Base-by-base conservation (phyloP, 1,139 yeast species). In the Nadsonia starkeyi-henricii region DNA sequence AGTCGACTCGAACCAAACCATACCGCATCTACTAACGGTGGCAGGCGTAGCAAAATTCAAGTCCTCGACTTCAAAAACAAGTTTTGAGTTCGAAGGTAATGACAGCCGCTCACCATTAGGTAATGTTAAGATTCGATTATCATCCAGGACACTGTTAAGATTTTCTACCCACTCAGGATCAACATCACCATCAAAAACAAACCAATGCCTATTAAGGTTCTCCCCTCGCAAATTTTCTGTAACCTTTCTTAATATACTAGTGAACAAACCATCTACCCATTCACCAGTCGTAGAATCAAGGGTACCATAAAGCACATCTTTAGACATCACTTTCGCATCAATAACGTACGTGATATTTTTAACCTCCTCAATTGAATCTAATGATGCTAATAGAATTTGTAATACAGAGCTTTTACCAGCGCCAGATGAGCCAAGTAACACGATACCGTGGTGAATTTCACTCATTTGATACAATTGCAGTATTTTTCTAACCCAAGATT, bases 141-240 rank as follows among this genome's bases (percentile, higher is more conserved):
- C 97, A 64, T 91, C 98, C 33, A 91, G 70, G 13, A 88, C 93
- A 68, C 95, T 82, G 63, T 91, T 91, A 55, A 91, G 68, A 52
- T 84, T 84, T 58, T 91, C 98, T 1, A 88, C 88, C 95, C 96
- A 91, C 48, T 77, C 79, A 0, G 98, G 97, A 60, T 91, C 97
- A 43, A 91, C 77, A 57, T 86, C 96, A 44, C 97, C 95, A 64
- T 89, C 96, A 61, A 91, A 85, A 0, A 89, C 73, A 52, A 91
- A 74, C 95, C 96, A 88, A 19, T 79, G 73, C 1, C 73, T 65
- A 1, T 39, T 37, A 2, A 65, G 58, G 20, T 64, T 62, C 55
- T 81, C 86, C 1, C 85, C 86, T 44, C 83, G 66, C 12, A 75
- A 58, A 55, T 80, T 81, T 7, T 75, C 77, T 9, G 68, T 69